Base-by-base conservation (phyloP, 129 eudicot species). In the Calendula officinalis region DNA sequence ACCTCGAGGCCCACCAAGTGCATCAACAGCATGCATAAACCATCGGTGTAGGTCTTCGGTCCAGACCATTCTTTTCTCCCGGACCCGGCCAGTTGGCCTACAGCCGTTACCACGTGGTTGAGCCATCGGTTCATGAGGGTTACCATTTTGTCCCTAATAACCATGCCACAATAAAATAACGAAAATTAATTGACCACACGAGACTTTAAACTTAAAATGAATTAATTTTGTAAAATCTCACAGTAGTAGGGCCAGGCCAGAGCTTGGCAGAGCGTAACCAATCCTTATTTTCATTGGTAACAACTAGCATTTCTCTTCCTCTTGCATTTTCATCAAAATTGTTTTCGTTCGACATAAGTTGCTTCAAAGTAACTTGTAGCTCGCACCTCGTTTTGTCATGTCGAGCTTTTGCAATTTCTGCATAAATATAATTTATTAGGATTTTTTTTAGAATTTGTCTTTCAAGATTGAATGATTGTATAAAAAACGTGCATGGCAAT, bases 1-100 rank as follows among this genome's bases (percentile, higher is more conserved):
- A 55, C 60, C 60, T 55, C 39, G 14, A 55, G 35, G 60, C 41
- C 60, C 60, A 32, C 60, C 60, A 55, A 55, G 60, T 32, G 15
- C 4, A 27, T 55, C 60, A 11, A 55, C 60, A 27, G n/a, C 60
- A 33, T 11, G 35, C 60, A 55, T 33, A 55, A 55, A 55, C 60
- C 32, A 30, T 36, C 12, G 30, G 17, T 33, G 39, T 33, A 55
- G 41, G n/a, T 55, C 15, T 6, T 14, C 1, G 6, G 34, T 36
- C 60, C 60, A 55, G 12, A 27, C 32, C 6, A 35, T 30, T 12
- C 60, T 55, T 33, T 55, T 55, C 41, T 55, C 32, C 32, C 60
- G 60, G 32, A 14, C 39, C 11, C 39, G 40, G 5, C 8, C 8
- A 22, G 45, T 30, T 13, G 38, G 38, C 37, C 33, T 53, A 53